A percentile compares a stretch with the other conserved stretches of the same genome.
These are phyloP conservation scores for Boletus sp. DNA, from an alignment of 768 basidiomycete species.

Conservation along the genomic window DNA sequence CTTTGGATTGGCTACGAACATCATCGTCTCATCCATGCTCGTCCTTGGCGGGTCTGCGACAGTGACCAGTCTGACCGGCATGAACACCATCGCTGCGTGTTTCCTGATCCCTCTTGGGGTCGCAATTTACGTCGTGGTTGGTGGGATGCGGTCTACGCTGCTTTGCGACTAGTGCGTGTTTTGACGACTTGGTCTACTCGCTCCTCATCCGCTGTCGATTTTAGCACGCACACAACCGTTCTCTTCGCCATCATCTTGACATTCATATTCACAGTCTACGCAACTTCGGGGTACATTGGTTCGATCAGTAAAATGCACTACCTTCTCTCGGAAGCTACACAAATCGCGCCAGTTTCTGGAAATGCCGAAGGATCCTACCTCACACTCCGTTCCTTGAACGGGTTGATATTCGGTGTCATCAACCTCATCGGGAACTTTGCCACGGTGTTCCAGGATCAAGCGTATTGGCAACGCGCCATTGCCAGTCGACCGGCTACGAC, in stretches of 20 bases:
- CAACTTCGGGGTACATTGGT: slow-evolving; percentile 77
- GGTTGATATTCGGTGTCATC: slow-evolving; percentile 82
- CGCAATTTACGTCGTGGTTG: slow-evolving; percentile 83
- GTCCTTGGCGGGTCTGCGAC: slow-evolving; percentile 84
- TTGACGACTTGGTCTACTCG: not conserved
- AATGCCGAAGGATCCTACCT: slow-evolving; percentile 87
- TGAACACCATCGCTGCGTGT: slow-evolving; percentile 87
- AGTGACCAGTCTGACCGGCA: slow-evolving; percentile 84
- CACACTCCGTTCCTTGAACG: slow-evolving; percentile 75
- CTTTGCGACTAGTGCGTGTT: slow-evolving; percentile 79
- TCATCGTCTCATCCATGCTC: slow-evolving; percentile 88
- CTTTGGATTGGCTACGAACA: slow-evolving; percentile 89
- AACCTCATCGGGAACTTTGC: slow-evolving; percentile 86
- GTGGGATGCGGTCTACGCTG: slow-evolving; percentile 83
- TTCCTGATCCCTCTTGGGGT: slow-evolving; percentile 90
- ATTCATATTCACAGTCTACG: slow-evolving; percentile 79
- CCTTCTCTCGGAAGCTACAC: slow-evolving; percentile 62
- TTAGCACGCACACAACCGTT: slow-evolving; percentile 81
- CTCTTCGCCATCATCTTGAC: slow-evolving; percentile 84
- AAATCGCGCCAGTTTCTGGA: slow-evolving; percentile 59
- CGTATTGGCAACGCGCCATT: slow-evolving; percentile 92
- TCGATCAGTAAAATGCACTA: slow-evolving; percentile 76
- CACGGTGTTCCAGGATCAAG: slow-evolving; percentile 63
- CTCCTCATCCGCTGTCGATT: not conserved
- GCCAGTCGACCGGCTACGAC: slow-evolving; percentile 81